Base-by-base conservation (phyloP, 352 stramenopile species). In the Bremia lactucae region DNA sequence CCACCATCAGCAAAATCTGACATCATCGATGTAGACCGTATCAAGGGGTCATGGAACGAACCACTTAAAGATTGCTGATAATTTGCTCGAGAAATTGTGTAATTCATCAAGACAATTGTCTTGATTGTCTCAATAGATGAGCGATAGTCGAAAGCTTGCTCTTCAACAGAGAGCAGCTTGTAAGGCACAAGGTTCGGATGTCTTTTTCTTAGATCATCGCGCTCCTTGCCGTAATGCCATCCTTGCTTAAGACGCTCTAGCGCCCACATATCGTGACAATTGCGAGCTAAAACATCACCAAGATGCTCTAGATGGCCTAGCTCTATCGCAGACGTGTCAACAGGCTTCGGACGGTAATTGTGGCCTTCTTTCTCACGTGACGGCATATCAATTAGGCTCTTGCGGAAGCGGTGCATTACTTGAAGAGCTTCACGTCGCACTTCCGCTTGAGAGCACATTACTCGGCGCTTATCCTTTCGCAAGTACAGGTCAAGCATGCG, bases 341-440 rank as follows among this genome's bases (percentile, higher is more conserved):
- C 76, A 21, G 80, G 80, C 52, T 93, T 91, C 8, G 80, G 80
- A 0, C 69, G 62, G 42, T 93, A 93, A 38, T 93, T 87, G 54
- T 93, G 78, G 3, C 80, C 80, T 55, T 93, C 80, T 25, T 91
- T 89, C 45, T 93, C 80, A 41, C 80, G 75, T 29, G 78, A 91
- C 25, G 80, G 80, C 80, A 93, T 93, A 39, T 91, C 80, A 14
- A 90, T 93, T 9, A 93, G 56, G 45, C 74, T 89, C 44, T 84
- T 87, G 10, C 76, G 73, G 72, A 93, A 93, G 14, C 80, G 78
- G 36, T 86, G 91, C 80, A 91, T 91, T 36, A 93, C 74, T n/a
- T 88, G 68, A 20, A 89, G 49, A 8, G 80, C 68, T 52, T 90
- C 80, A 6, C 75, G 62, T 6, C 67, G 69, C 29, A 93, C 78